Percentiles rank a stretch among this genome's conserved stretches.
Conservation (phyloP, 2,329 filamentous ascomycete genomes). For the Hypoxylon sp. region DNA sequence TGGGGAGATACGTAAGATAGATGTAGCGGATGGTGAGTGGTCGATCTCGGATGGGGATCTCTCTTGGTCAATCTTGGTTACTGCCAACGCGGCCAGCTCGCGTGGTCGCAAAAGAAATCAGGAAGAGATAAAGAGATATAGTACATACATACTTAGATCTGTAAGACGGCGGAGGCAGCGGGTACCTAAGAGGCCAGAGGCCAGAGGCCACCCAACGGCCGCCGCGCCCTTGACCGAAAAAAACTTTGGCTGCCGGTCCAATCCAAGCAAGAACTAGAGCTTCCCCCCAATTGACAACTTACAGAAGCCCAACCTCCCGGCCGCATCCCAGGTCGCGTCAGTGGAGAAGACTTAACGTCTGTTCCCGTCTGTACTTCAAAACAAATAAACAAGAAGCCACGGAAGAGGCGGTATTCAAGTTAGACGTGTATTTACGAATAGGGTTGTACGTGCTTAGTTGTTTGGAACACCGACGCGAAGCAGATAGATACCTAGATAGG, state of each 20-base stretch:
- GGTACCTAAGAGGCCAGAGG: slow-evolving; percentile 14
- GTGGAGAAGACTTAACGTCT: slow-evolving; percentile 37
- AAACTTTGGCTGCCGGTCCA: slow-evolving; percentile 12
- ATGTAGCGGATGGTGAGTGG: slow-evolving; percentile 17
- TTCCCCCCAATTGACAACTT: slow-evolving; percentile 13
- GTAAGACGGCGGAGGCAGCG: slow-evolving; percentile 13
- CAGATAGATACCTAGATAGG: neutral
- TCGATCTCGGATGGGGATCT: slow-evolving; percentile 33
- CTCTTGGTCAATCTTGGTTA: slow-evolving; percentile 34
- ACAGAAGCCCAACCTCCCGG: slow-evolving; percentile 39
- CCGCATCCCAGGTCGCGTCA: slow-evolving; percentile 40
- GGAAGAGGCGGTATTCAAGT: slow-evolving; percentile 18
- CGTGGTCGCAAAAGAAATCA: slow-evolving; percentile 37
- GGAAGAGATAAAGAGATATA: slow-evolving; percentile 5
- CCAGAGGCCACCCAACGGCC: slow-evolving; percentile 36
- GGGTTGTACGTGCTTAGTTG: slow-evolving; percentile 19
- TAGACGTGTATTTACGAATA: slow-evolving; percentile 12
- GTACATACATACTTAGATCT: slow-evolving; percentile 2
- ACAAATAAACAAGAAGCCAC: slow-evolving; percentile 38
- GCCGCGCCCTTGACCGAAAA: slow-evolving; percentile 39
- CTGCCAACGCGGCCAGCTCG: slow-evolving; percentile 33
- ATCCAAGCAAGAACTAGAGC: slow-evolving; percentile 22
- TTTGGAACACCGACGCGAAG: slow-evolving; percentile 4
- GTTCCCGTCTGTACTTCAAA: slow-evolving; percentile 33
- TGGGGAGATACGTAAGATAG: neutral